Evolutionary conservation across 2,329 filamentous ascomycete genomes (phyloP), one percentile per base, ranked within the genome.

Genomic region (Claviceps pusilla): DNA sequence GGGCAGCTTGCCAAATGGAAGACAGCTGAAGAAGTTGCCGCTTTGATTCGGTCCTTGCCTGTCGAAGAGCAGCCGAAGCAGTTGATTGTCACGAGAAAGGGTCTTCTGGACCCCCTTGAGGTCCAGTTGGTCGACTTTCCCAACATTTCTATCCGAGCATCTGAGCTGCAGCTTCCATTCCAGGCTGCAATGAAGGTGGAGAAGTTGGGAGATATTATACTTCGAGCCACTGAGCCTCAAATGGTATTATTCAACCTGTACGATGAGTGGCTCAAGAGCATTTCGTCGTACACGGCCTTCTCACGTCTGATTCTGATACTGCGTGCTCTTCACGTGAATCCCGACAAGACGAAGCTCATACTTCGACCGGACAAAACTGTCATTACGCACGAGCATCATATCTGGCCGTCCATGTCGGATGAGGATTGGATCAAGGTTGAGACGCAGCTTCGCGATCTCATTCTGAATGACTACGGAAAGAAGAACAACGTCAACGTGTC

Each of bases 381-480:
- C 59, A 95, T 98, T 64, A 98, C 93, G 0, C 89, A 97, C 63
- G 90, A 97, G 65, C 93, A 98, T 72, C 93, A 98, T 68, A 98
- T 98, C 66, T 98, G 93, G 93, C 93, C 93, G 0, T 85, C 89
- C 0, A 74, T 98, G 54, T 84, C 87, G 0, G 93, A 98, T 59
- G 93, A 98, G 63, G 90, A 95, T 59, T 98, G 93, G 93, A 93
- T 98, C 71, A 96, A 96, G 80, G 89, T 98, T n/a, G 93, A 98
- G 76, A 89, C 89, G 48, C 88, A 95, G 66, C 76, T 98, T 46
- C 85, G 93, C 68, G 93, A 98, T 75, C 75, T 98, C 60, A 98
- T 98, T 63, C 68, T 98, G 61, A 96, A 97, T 61, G 93, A 98
- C 67, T 98, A 98, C 67, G 93, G 93, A 66, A 98, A 97, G 80